Evolutionary conservation across 441 rosid genomes (phyloP), one percentile per base, ranked within the genome.

Genomic region (Populus hybrid): DNA sequence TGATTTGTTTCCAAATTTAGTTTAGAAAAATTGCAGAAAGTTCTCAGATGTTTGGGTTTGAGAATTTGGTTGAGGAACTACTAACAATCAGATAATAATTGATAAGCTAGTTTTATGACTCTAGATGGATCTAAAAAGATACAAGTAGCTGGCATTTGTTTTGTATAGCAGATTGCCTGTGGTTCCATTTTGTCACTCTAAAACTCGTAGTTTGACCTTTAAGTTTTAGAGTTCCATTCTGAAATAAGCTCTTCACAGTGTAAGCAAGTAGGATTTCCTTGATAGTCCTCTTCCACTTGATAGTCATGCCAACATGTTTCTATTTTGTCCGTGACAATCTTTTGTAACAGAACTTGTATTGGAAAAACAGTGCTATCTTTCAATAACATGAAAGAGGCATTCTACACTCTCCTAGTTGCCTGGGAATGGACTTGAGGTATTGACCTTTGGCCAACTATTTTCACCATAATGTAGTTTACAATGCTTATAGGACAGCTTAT

Each of bases 51-150:
- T 63, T 6, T 70, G 79, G 40, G 32, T 67, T 36, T 46, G 18
- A 57, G 21, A 21, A 38, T 30, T n/a, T 50, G 30, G 67, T 61
- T 14, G 79, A 57, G 66, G 65, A 73, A 61, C 53, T 81, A 30
- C 59, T 69, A 57, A 42, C 46, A 10, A 26, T 32, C 30, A 32
- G 5, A 63, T 66, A 70, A 35, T 26, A 46, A 12, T 46, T 42
- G 64, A n/a, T 72, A n/a, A 36, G 73, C 46, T 70, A 23, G 40
- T 28, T 61, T 61, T 18, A 70, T n/a, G 28, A 21, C 16, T 57
- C 61, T 77, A n/a, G 46, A 71, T 40, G 46, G 61, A 42, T 71
- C 61, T 65, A 30, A 46, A 35, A 57, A 18, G 38, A 40, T 26
- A 35, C 28, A 26, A 40, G 46, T 11, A 8, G 6, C 32, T 9